Evolutionary conservation across 805 yeast species (phyloP), one percentile per base, ranked within the genome.

Genomic region (Yarrowia sp.): DNA sequence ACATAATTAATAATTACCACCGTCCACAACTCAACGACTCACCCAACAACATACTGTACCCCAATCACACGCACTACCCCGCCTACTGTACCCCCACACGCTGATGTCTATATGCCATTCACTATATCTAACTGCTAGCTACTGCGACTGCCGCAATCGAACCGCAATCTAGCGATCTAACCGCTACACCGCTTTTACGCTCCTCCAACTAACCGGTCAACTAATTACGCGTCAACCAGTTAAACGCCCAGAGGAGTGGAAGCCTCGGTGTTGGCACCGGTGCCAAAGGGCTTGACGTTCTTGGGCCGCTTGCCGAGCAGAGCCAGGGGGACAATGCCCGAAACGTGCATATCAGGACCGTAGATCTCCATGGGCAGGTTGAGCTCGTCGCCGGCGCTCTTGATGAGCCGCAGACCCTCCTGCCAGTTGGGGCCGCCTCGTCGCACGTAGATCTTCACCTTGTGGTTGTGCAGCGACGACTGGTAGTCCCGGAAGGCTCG

Each of bases 311-410:
- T 77, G 65, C 73, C 75, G 39, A 64, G 66, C 49, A 77, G 71
- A 21, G 79, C 80, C 51, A 77, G 67, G 31, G 80, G 80, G 14
- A 77, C 81, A 59, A 77, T 78, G 29, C 80, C 80, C 29, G 77
- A 72, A 25, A 77, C 81, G 66, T 77, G 80, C 81, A 77, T 78
- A 63, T 78, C 81, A n/a, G 80, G 80, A n/a, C 80, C 80, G 66
- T 73, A 77, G 63, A 78, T 75, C 70, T 77, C 80, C 80, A 77
- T 77, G 35, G 78, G 78, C 64, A 77, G 67, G 39, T 74, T 76
- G 18, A 78, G 73, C 66, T 77, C 80, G 68, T 78, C 77, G 49
- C 80, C 79, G 46, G 78, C 77, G 56, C 71, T 68, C 70, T 72
- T 75, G 71, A 77, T 72, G 59, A 77, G 73, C 32, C 80, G 74